Evolutionary conservation across 176 grass and related monocot genomes (phyloP).

Genomic region (Cenchrus americanus): DNA sequence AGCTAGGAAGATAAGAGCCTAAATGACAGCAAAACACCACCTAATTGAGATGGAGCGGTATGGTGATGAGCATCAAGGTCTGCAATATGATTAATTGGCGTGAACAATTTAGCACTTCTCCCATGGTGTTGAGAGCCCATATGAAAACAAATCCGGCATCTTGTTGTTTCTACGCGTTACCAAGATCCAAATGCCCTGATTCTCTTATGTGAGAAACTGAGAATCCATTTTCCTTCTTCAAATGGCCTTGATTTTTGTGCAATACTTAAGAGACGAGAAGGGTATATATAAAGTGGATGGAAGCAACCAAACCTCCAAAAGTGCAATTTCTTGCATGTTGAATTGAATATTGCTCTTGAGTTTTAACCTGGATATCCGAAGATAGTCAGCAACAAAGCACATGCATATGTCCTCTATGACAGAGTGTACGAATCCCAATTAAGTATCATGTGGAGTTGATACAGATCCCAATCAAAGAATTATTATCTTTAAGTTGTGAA

Average conservation of each 20-base stretch:
- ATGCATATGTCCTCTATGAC: background rate
- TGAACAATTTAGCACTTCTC: background rate
- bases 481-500: constrained; percentile 4
- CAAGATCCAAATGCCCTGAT: background rate
- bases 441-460: background rate
- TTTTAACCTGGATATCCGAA: background rate
- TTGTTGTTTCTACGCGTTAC: background rate
- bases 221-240: background rate
- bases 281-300: background rate
- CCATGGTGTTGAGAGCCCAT: background rate
- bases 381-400: constrained; percentile 20
- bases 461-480: constrained; percentile 17
- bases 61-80: background rate
- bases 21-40: constrained; percentile 21
- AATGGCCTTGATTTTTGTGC: background rate
- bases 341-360: background rate
- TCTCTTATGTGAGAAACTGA: background rate
- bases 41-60: background rate
- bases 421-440: background rate
- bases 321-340: background rate
- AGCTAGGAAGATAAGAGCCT: constrained; percentile 7
- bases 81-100: background rate
- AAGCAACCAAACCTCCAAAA: background rate
- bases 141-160: background rate
- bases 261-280: background rate